Conservation (phyloP, 257 asterid genomes). For the Perilla frutescens region DNA sequence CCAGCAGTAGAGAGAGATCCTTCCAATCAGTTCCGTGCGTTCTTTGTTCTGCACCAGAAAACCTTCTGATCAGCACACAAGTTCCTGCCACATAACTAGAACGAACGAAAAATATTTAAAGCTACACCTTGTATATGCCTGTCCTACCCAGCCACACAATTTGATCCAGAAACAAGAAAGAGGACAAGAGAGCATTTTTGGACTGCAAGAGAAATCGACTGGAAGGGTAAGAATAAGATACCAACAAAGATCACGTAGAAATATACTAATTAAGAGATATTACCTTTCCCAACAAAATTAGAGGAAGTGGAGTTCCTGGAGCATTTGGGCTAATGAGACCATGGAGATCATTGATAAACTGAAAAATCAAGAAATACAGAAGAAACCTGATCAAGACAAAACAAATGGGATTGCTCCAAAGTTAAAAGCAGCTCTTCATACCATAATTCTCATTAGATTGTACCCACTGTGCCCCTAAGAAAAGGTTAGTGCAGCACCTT, state of each 20-base stretch:
- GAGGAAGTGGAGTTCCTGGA: slow-evolving; percentile 90
- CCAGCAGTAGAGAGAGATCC: slow-evolving; percentile 96
- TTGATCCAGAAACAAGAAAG: slow-evolving; percentile 98
- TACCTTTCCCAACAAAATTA: slow-evolving; percentile 94
- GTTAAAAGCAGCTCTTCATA: neutral
- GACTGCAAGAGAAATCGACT: slow-evolving; percentile 61
- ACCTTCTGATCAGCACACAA: slow-evolving; percentile 19
- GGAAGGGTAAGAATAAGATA: slow-evolving; percentile 19
- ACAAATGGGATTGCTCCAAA: slow-evolving; percentile 6
- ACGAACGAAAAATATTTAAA: neutral
- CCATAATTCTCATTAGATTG: neutral
- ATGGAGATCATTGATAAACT: slow-evolving; percentile 93
- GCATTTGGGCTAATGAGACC: slow-evolving; percentile 87
- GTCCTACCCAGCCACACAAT: slow-evolving; percentile 94
- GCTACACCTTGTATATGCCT: slow-evolving; percentile 86
- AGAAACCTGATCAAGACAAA: slow-evolving; percentile 31
- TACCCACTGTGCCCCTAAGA: too few species aligned
- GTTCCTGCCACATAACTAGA: neutral
- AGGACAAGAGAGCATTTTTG: slow-evolving; percentile 89
- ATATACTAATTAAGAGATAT: slow-evolving; percentile 1
- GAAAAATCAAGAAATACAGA: slow-evolving; percentile 35
- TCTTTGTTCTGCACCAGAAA: slow-evolving; percentile 74
- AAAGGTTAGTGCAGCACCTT: neutral
- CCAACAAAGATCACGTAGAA: slow-evolving; percentile 21
- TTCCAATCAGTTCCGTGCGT: slow-evolving; percentile 75